These are phyloP conservation scores for Gossypium rotundifolium DNA, from an alignment of 345 rosid genomes.

Conservation along the genomic window DNA sequence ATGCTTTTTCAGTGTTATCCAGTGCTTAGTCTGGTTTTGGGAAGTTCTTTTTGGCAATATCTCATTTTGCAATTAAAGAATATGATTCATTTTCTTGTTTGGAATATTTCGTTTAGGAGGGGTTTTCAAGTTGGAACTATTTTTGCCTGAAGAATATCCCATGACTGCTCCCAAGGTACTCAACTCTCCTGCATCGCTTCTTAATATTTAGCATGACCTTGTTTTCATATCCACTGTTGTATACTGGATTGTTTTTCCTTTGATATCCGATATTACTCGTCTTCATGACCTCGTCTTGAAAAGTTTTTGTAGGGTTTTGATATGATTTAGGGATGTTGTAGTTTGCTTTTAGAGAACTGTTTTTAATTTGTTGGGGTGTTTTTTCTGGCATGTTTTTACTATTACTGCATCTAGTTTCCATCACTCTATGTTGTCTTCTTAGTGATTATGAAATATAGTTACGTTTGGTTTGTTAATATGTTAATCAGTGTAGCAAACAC, in stretches of 20 bases:
- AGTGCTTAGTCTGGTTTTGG: neutral
- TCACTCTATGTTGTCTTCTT: neutral
- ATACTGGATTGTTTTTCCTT: neutral
- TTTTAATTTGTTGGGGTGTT: neutral
- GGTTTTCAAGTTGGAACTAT: conserved; percentile 96
- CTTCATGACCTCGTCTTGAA: neutral
- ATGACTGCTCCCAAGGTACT: conserved; percentile 99
- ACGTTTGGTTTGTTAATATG: neutral
- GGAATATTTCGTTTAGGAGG: conserved; percentile 51
- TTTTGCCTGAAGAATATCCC: conserved; percentile 99
- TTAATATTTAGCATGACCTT: neutral
- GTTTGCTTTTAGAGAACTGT: neutral
- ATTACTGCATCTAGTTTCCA: neutral
- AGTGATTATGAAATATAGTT: neutral
- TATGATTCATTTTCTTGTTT: conserved; percentile 13
- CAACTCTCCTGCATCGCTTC: neutral
- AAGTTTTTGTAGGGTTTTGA: neutral
- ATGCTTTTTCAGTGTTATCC: neutral
- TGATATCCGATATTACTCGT: neutral
- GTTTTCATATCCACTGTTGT: neutral
- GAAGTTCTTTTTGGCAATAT: neutral
- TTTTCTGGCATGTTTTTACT: neutral
- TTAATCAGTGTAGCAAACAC: neutral
- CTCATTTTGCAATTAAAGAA: neutral
- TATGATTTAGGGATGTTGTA: neutral